Percentiles rank a stretch among this genome's conserved stretches.
These are phyloP conservation scores for Tylopilus vinaceipallidus DNA, from an alignment of 768 basidiomycete genomes.

Conservation along the genomic window DNA sequence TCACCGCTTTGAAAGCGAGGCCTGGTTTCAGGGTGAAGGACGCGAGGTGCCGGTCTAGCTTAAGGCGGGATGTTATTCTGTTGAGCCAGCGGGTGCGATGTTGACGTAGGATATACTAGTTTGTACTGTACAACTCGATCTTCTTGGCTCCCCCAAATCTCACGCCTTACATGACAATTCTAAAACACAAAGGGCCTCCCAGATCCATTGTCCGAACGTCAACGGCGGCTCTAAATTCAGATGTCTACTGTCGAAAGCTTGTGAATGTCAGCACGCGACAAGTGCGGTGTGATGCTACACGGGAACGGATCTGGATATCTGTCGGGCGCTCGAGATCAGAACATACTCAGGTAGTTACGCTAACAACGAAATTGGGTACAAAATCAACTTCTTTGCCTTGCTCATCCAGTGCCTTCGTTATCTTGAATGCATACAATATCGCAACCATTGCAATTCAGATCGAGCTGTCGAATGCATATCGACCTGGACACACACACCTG, in stretches of 20 bases:
- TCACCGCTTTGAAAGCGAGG: too few species aligned
- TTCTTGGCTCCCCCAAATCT: too few species aligned
- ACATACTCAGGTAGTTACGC: conserved; percentile 11
- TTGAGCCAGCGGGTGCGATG: too few species aligned
- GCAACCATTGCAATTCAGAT: conserved; percentile 31
- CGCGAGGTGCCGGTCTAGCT: too few species aligned
- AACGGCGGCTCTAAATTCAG: not conserved
- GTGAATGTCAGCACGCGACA: not conserved
- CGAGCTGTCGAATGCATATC: conserved; percentile 24
- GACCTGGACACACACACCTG: conserved; percentile 33
- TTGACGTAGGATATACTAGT: too few species aligned
- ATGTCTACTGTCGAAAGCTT: not conserved
- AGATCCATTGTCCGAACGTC: too few species aligned
- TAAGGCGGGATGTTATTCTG: too few species aligned
- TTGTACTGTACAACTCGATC: too few species aligned
- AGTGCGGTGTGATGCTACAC: conserved; percentile 12
- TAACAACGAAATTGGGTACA: conserved; percentile 11
- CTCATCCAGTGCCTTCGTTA: conserved; percentile 24
- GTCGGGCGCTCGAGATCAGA: not conserved
- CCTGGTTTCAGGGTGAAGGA: too few species aligned
- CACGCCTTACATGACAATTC: too few species aligned
- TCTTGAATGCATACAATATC: conserved; percentile 25
- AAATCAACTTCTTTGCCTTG: conserved; percentile 26
- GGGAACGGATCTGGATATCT: conserved; percentile 15
- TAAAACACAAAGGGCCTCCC: too few species aligned